Percentiles rank a stretch among this genome's conserved stretches.
Evolutionary conservation across 2,329 filamentous ascomycete genomes (phyloP).

Genomic region (Neurospora sp.): DNA sequence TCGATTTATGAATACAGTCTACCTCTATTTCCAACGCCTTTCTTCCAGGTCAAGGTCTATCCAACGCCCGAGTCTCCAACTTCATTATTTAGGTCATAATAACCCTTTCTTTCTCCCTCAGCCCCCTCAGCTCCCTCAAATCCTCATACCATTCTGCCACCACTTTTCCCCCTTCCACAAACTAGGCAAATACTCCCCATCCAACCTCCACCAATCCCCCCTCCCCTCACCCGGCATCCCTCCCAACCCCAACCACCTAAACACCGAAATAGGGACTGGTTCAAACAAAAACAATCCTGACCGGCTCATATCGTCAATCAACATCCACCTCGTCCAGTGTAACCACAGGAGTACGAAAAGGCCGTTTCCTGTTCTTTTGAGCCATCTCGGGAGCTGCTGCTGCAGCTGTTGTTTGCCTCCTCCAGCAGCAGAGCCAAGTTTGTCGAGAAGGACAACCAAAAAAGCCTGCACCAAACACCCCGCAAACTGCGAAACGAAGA

Average conservation of each 20-base stretch:
- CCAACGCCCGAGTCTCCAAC: background rate
- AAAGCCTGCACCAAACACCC: constrained; percentile 53
- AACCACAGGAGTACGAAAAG: constrained; percentile 58
- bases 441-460: constrained; percentile 24
- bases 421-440: too few relatives aligned
- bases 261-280: constrained; percentile 64
- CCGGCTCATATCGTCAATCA: constrained; percentile 68
- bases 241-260: constrained; percentile 59
- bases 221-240: constrained; percentile 38
- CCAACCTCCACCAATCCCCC: constrained; percentile 54
- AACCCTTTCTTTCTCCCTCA: background rate
- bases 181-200: constrained; percentile 36
- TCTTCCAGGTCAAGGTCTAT: background rate
- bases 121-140: constrained; percentile 1
- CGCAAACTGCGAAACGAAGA: constrained; percentile 62
- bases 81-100: background rate
- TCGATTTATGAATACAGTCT: background rate
- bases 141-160: constrained; percentile 39
- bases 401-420: too few relatives aligned
- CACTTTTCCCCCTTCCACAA: constrained; percentile 54
- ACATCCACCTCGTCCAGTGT: constrained; percentile 49
- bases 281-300: constrained; percentile 73
- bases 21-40: background rate
- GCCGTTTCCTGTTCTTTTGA: constrained; percentile 47
- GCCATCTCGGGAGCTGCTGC: constrained; percentile 25